phyloP scores from a whole-genome alignment of 208 protist genomes.

The Trypanosoma vivax region DNA sequence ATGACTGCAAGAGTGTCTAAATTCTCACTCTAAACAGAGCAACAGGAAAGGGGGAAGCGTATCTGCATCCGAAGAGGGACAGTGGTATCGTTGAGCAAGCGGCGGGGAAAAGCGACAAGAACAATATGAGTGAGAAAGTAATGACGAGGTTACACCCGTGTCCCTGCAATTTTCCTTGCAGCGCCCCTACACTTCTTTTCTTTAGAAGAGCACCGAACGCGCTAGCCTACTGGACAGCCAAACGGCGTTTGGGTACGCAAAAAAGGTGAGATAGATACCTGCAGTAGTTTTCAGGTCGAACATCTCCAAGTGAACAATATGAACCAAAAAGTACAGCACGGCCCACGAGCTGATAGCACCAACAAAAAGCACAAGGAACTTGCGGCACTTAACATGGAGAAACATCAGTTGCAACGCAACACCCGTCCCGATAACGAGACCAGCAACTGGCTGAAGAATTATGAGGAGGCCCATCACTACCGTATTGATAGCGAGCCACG shows the following conservation, averaged over 20 bases:
- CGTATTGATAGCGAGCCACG: conserved; percentile 49
- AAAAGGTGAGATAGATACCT: conserved; percentile 41
- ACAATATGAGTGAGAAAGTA: neutral
- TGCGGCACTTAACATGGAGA: conserved; percentile 26
- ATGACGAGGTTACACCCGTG: neutral
- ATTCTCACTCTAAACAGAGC: too few relatives aligned
- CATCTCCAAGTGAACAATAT: conserved; percentile 19
- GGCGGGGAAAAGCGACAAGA: neutral
- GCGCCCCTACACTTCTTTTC: neutral
- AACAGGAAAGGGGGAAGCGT: too few relatives aligned
- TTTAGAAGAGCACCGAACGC: conserved; percentile 12
- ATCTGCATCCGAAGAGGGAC: too few relatives aligned
- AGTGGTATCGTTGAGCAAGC: too few relatives aligned
- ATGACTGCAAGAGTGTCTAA: too few relatives aligned
- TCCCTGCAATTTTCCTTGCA: neutral
- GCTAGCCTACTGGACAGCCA: conserved; percentile 31
- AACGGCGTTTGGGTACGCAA: conserved; percentile 56
- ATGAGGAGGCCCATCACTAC: conserved; percentile 48
- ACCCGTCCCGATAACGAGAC: conserved; percentile 37
- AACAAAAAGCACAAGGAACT: conserved; percentile 9
- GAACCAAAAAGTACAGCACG: conserved; percentile 26
- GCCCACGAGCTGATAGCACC: conserved; percentile 23
- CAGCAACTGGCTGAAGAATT: conserved; percentile 43
- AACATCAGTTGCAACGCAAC: conserved; percentile 40
- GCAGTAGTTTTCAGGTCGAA: conserved; percentile 27